Evolutionary conservation across 2,329 filamentous ascomycete genomes (phyloP).

Genomic region (Trichoderma sp.): DNA sequence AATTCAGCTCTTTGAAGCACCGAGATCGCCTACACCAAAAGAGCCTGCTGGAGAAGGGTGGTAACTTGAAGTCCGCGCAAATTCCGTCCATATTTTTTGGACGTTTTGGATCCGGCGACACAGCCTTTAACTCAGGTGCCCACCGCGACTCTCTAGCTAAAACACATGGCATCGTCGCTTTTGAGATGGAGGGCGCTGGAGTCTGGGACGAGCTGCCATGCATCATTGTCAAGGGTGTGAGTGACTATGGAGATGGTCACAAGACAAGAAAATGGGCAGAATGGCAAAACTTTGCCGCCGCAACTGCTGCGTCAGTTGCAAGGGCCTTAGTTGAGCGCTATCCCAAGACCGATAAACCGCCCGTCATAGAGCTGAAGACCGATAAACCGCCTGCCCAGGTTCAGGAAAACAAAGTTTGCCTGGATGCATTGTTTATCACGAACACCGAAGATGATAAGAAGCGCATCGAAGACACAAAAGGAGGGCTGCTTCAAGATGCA

Average conservation of each 20-base stretch:
- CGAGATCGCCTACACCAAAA: background rate
- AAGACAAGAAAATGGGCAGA: background rate
- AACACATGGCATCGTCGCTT: background rate
- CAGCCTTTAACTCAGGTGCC: background rate
- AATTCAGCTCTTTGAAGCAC: rapidly evolving
- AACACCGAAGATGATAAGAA: background rate
- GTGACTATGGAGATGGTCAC: background rate
- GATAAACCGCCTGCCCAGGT: background rate
- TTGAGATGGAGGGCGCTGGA: background rate
- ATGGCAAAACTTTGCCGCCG: background rate
- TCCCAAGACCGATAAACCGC: background rate
- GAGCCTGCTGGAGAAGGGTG: rapidly evolving
- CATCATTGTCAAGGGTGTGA: background rate
- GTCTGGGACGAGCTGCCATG: background rate
- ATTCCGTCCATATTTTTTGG: background rate
- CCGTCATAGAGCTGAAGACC: background rate
- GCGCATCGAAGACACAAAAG: background rate
- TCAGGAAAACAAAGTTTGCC: background rate
- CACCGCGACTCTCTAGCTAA: background rate
- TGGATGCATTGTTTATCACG: background rate
- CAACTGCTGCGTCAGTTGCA: background rate
- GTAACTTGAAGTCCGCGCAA: background rate
- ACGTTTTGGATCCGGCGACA: background rate
- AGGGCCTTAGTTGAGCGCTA: background rate
- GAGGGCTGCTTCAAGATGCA: background rate